Evolutionary conservation across 495 filamentous ascomycete species (phyloP), one percentile per base, ranked within the genome.

Genomic region (Talaromyces proteolyticus): DNA sequence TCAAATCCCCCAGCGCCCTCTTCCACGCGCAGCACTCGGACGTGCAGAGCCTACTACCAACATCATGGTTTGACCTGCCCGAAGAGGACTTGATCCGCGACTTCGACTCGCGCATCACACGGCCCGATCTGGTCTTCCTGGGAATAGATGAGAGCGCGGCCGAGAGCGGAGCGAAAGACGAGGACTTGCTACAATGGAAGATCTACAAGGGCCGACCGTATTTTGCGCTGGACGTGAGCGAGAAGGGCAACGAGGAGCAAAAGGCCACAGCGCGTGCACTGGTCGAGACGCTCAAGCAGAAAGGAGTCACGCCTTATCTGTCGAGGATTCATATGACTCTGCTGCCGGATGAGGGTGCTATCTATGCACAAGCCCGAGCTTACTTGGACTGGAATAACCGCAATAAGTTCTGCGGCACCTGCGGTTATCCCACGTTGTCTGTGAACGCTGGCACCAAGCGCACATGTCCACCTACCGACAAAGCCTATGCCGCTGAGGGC

Each of bases 321-420:
- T 73, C 78, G 14, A 65, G 85, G 19, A 71, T 83, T 53, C 69
- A 86, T 50, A 72, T 81, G 57, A 65, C 67, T 3, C 69, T 87
- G 19, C 67, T 73, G 1, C 73, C 84, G 4, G 62, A 68, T 42
- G 81, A 88, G 66, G 85, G 85, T 86, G 91, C 91, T 49, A 88
- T 94, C 39, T 91, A 89, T 60, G 94, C 89, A n/a, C 86, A 93
- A 60, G 87, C 90, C 3, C 86, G 92, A 55, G 84, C 88, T n/a
- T 68, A 95, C 34, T 62, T 92, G 23, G 93, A 97, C 69, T 98
- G 93, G 93, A 97, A 98, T 67, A 78, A 74, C 43, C 86, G 92
- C 24, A 96, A 95, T 61, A 88, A 82, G 29, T 97, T 89, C 71
- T 98, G 93, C 67, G 89, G 82, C 8, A 82, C 82, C 47, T 96